Percentiles rank a stretch among this genome's conserved stretches.
phyloP scores from a whole-genome alignment of 352 stramenopile species.

The Phytophthora foliorum region DNA sequence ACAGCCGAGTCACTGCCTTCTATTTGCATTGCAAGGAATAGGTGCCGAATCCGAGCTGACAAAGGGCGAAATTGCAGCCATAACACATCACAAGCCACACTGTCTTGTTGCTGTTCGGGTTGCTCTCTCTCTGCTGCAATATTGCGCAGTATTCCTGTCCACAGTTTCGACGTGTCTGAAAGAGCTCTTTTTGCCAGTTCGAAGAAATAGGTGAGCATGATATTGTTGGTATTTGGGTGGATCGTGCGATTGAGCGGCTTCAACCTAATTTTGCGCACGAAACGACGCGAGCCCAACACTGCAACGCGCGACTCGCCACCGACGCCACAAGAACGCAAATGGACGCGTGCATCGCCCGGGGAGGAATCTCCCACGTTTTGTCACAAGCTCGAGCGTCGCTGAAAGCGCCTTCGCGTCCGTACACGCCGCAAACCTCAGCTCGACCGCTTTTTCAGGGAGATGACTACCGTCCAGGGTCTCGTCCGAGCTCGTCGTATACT shows the following conservation, averaged over 20 bases:
- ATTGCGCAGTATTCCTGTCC: no score
- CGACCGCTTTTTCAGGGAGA: slow-evolving; percentile 81
- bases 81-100: no score
- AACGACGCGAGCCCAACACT: slow-evolving; percentile 38
- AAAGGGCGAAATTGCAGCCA: no score
- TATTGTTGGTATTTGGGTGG: no score
- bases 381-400: slow-evolving; percentile 80
- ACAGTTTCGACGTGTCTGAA: no score
- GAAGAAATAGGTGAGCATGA: no score
- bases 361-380: slow-evolving; percentile 84
- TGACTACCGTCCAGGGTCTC: slow-evolving; percentile 74
- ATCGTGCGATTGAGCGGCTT: slow-evolving; percentile 10
- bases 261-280: slow-evolving; percentile 34
- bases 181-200: no score
- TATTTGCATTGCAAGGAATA: no score
- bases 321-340: slow-evolving; percentile 34
- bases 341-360: slow-evolving; percentile 79
- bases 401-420: slow-evolving; percentile 85
- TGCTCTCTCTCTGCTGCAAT: no score
- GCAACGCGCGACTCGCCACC: slow-evolving; percentile 7
- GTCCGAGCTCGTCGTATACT: slow-evolving; percentile 76
- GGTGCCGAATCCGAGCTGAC: no score
- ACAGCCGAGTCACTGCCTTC: no score
- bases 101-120: no score
- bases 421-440: slow-evolving; percentile 67